phyloP scores from a whole-genome alignment of 441 rosid species.

The Corymbia calophylla region DNA sequence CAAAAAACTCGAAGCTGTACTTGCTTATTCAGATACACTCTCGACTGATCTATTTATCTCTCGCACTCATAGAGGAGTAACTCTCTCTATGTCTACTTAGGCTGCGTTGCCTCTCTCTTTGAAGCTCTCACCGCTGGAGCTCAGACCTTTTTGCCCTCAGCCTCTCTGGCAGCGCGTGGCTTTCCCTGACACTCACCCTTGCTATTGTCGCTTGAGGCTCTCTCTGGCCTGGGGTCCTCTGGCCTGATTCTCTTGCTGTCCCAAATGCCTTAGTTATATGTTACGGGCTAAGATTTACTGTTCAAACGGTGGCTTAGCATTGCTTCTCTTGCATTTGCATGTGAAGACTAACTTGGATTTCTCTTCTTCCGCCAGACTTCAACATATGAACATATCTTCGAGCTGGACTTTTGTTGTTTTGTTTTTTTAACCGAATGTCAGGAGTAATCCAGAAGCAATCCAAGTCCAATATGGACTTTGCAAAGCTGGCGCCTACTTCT shows the following conservation, averaged over 20 bases:
- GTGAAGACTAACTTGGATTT: background rate
- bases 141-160: background rate
- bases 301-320: background rate
- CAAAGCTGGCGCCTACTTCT: background rate
- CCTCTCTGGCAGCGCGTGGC: background rate
- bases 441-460: background rate
- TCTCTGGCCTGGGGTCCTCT: background rate
- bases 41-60: background rate
- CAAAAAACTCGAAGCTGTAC: background rate
- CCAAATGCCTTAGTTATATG: background rate
- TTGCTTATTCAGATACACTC: background rate
- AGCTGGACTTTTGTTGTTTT: background rate
- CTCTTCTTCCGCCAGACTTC: background rate
- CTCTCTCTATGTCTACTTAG: background rate
- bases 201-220: background rate
- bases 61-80: background rate
- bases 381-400: no score
- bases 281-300: background rate
- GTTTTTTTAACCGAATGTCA: background rate
- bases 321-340: background rate
- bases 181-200: background rate
- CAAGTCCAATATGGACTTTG: background rate
- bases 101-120: background rate
- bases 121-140: background rate
- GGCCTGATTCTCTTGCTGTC: background rate